Evolutionary conservation across 1,284 basidiomycete species (phyloP), one percentile per base, ranked within the genome.

Genomic region (Pyrrhoderma noxium): DNA sequence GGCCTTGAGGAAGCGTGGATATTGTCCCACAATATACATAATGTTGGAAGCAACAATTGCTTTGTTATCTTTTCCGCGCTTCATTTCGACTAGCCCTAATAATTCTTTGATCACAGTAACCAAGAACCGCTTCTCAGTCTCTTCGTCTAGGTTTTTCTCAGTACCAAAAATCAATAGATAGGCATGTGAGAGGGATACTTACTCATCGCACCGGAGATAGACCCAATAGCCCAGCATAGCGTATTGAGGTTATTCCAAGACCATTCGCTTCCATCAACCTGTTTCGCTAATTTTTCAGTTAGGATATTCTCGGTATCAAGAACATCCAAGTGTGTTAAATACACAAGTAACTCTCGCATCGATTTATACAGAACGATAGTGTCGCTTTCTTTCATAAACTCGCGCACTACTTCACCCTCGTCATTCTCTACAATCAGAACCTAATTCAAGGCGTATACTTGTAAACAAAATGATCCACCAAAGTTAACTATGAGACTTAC

Each of bases 1-100:
- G 19, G 96, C 96, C 68, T 99, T 99, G 64, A 99, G 82, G 84
- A 99, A 99, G 31, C 96, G 85, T 47, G 96, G 96, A 65, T 99
- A 99, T 70, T 99, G 96, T 47, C 96, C 96, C 60, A 99, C 96
- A 63, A 99, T 99, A 70, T 99, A 99, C 96, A 99, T 99, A 73
- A 99, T 99, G 66, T 99, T 93, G 38, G 95, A 98, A 2, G 96
- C 96, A 56, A 99, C 96, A 56, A 99, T 94, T 1, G 96, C 96
- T 69, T 99, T 99, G 80, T 99, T 99, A 73, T 99, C 96, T 70
- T 99, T 99, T 47, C 96, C 96, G 49, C 95, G 87, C 72, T 99
- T 99, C 73, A 97, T 94, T 72, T 99, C 96, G 64, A 91, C 94
- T 25, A 99, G 70, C 2, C 96, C 95, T 8, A 99, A 78, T 14